These are phyloP conservation scores for Crepidotus variabilis DNA, from an alignment of 768 basidiomycete species.

Conservation along the genomic window DNA sequence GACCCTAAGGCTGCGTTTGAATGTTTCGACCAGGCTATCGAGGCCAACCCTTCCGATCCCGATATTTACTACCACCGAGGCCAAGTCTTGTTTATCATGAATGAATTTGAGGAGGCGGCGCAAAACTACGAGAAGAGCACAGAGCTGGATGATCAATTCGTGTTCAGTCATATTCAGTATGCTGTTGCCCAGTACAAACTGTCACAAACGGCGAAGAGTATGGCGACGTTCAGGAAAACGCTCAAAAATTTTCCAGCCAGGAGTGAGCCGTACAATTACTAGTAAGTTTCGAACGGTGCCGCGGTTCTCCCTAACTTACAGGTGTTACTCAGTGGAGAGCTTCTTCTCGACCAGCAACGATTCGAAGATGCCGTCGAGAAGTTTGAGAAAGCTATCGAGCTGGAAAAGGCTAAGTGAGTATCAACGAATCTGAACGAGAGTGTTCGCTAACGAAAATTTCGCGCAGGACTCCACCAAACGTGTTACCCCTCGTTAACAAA, in stretches of 20 bases:
- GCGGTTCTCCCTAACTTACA: neutral
- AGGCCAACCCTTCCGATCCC: slow-evolving; percentile 77
- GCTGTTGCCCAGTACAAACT: slow-evolving; percentile 97
- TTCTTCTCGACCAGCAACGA: slow-evolving; percentile 86
- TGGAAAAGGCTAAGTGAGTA: slow-evolving; percentile 73
- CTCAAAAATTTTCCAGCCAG: slow-evolving; percentile 80
- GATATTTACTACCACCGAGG: slow-evolving; percentile 99
- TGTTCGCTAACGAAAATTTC: neutral
- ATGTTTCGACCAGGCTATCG: slow-evolving; percentile 87
- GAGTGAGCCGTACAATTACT: slow-evolving; percentile 93
- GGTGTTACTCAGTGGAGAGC: slow-evolving; percentile 67
- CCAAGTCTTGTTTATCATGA: slow-evolving; percentile 96
- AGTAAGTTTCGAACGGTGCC: slow-evolving; percentile 47
- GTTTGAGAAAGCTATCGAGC: slow-evolving; percentile 87
- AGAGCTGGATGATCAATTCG: slow-evolving; percentile 82
- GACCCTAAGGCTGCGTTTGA: slow-evolving; percentile 79
- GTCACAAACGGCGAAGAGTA: slow-evolving; percentile 71
- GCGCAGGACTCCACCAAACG: slow-evolving; percentile 57
- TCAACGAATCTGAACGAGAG: too few relatives aligned
- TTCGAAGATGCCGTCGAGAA: slow-evolving; percentile 88
- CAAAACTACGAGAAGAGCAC: slow-evolving; percentile 89
- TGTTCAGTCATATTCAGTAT: slow-evolving; percentile 96
- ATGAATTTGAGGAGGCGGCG: slow-evolving; percentile 81
- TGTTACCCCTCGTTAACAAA: slow-evolving; percentile 94
- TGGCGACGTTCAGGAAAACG: slow-evolving; percentile 88